Evolutionary conservation across 31 red algal species (phyloP).

Genomic region (Endocladia muricata): DNA sequence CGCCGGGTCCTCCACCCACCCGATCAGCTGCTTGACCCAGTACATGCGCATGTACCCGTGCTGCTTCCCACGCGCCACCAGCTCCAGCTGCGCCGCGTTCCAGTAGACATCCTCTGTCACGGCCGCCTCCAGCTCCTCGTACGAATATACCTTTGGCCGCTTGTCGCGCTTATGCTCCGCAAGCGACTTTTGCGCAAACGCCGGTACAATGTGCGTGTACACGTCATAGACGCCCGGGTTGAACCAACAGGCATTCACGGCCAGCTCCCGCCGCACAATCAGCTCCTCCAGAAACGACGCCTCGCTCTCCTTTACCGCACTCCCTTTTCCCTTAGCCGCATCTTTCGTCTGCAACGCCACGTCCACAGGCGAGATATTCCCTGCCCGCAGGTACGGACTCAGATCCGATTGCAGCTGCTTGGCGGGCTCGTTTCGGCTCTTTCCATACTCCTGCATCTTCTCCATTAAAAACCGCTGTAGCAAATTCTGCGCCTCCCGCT

Average conservation of each 20-base stretch:
- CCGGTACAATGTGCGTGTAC: conserved; percentile 57
- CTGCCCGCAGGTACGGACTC: conserved; percentile 88
- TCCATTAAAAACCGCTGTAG: conserved; percentile 57
- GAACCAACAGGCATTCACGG: conserved; percentile 81
- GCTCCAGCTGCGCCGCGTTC: conserved; percentile 91
- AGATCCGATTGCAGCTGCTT: conserved; percentile 65
- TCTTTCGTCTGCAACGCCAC: conserved; percentile 50
- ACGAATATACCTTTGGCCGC: conserved; percentile 67
- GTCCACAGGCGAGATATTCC: conserved; percentile 84
- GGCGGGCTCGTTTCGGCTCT: conserved; percentile 76
- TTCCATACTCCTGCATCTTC: conserved; percentile 42
- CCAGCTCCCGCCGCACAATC: conserved; percentile 86
- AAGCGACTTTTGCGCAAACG: conserved; percentile 64
- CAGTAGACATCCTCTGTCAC: conserved; percentile 83
- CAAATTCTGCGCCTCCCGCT: conserved; percentile 48
- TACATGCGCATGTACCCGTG: conserved; percentile 98
- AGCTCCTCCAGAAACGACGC: conserved; percentile 93
- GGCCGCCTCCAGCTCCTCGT: conserved; percentile 77
- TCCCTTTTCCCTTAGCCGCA: neutral
- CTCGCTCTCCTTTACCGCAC: conserved; percentile 37
- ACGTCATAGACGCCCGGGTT: conserved; percentile 63
- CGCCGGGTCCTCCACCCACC: conserved; percentile 74
- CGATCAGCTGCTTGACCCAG: conserved; percentile 95
- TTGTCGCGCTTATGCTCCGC: conserved; percentile 67
- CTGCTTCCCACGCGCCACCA: conserved; percentile 86